Conservation (phyloP, 106 monocot genomes). For the Apostasia ramifera region DNA sequence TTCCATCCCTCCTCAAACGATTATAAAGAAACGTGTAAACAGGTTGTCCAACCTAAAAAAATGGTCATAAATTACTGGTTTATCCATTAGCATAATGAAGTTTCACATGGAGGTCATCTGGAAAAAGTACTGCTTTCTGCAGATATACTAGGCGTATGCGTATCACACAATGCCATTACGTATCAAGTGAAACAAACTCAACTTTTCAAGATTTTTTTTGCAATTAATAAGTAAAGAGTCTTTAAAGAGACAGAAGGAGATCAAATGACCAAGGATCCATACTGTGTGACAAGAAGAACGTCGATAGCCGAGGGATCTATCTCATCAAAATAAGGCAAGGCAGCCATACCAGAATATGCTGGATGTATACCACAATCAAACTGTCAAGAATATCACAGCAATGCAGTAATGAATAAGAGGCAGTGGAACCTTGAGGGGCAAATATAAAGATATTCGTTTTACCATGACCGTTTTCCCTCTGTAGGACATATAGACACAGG, state of each 20-base stretch:
- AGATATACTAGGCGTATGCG: too few species aligned
- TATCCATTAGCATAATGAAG: too few species aligned
- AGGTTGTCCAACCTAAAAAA: too few species aligned
- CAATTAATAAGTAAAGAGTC: background rate
- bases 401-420: background rate
- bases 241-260: background rate
- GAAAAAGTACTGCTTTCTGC: too few species aligned
- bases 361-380: slow-evolving; percentile 98
- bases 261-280: slow-evolving; percentile 10
- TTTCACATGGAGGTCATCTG: too few species aligned
- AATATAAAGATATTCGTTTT: background rate
- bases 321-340: slow-evolving; percentile 93
- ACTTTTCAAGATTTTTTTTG: background rate
- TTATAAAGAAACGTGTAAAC: too few species aligned
- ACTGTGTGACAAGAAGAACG: slow-evolving; percentile 97
- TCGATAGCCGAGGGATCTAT: slow-evolving; percentile 94
- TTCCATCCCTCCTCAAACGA: too few species aligned
- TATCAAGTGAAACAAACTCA: background rate
- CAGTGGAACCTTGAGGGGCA: background rate
- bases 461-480: slow-evolving; percentile 83
- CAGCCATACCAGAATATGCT: slow-evolving; percentile 86
- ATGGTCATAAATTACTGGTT: too few species aligned
- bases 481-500: slow-evolving; percentile 92
- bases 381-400: slow-evolving; percentile 18
- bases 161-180: too few species aligned